These are phyloP conservation scores for Colletotrichum camelliae DNA, from an alignment of 2,329 filamentous ascomycete genomes.

Conservation along the genomic window DNA sequence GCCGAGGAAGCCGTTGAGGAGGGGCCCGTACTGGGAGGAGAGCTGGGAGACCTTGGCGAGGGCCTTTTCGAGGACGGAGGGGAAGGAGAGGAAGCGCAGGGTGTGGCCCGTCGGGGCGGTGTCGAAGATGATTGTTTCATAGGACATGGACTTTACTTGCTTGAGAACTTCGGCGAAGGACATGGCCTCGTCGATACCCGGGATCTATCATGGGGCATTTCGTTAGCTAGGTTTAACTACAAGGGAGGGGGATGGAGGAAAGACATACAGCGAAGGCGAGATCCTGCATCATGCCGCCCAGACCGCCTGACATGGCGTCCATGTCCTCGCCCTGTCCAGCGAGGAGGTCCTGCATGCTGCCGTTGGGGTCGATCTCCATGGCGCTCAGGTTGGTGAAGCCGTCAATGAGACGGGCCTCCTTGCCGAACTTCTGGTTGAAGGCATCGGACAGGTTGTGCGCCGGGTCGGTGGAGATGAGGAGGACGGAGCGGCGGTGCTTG, in stretches of 20 bases:
- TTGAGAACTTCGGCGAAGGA: constrained; percentile 99
- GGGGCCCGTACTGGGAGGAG: constrained; percentile 91
- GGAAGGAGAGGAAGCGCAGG: constrained; percentile 97
- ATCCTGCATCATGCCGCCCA: constrained; percentile 99
- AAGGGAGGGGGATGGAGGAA: not conserved
- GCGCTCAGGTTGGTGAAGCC: constrained; percentile 94
- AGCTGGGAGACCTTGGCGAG: constrained; percentile 97
- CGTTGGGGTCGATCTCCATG: constrained; percentile 99
- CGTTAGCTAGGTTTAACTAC: not conserved
- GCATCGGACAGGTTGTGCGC: constrained; percentile 98
- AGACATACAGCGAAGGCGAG: constrained; percentile 85
- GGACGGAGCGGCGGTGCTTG: constrained; percentile 90
- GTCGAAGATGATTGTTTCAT: constrained; percentile 99
- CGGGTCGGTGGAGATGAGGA: constrained; percentile 97
- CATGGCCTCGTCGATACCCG: constrained; percentile 99
- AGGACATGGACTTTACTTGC: constrained; percentile 97
- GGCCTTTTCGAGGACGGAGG: constrained; percentile 96
- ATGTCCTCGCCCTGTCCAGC: constrained; percentile 71
- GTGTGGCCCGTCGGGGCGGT: constrained; percentile 98
- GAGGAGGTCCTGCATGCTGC: constrained; percentile 93
- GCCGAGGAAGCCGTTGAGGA: constrained; percentile 92
- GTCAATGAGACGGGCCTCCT: constrained; percentile 91
- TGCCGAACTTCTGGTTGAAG: constrained; percentile 99
- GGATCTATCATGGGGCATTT: constrained; percentile 69
- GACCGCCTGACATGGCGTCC: constrained; percentile 73